These are phyloP conservation scores for Wickerhamiella infanticola DNA, from an alignment of 1,139 yeast genomes.

Conservation along the genomic window DNA sequence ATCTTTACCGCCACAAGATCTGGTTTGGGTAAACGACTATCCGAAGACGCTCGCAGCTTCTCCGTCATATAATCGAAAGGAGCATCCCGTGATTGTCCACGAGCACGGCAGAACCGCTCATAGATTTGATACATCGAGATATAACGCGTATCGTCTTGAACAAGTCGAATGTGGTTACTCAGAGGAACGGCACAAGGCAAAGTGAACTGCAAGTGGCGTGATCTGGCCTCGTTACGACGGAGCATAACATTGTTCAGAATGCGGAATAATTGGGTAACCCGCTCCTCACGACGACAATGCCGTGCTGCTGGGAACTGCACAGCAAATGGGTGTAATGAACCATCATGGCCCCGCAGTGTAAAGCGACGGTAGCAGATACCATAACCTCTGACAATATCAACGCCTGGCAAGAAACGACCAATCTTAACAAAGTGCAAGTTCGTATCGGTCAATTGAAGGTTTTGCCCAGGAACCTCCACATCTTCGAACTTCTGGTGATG, in stretches of 20 bases:
- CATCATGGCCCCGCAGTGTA: slow-evolving; percentile 87
- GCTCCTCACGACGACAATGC: slow-evolving; percentile 91
- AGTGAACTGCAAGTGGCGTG: slow-evolving; percentile 72
- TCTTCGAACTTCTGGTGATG: slow-evolving; percentile 98
- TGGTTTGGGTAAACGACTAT: slow-evolving; percentile 82
- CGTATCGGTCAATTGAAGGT: slow-evolving; percentile 55
- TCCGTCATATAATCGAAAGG: slow-evolving; percentile 79
- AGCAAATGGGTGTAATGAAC: slow-evolving; percentile 80
- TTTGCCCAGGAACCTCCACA: slow-evolving; percentile 95
- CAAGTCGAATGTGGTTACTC: slow-evolving; percentile 85
- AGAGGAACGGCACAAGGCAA: slow-evolving; percentile 87
- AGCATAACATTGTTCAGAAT: slow-evolving; percentile 69
- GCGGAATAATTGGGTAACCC: slow-evolving; percentile 81
- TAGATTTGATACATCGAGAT: slow-evolving; percentile 74
- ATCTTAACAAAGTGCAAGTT: slow-evolving; percentile 83
- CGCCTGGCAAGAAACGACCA: slow-evolving; percentile 78
- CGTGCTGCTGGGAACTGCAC: slow-evolving; percentile 97
- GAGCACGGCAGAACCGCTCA: slow-evolving; percentile 69
- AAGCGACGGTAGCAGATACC: slow-evolving; percentile 86
- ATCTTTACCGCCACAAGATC: slow-evolving; percentile 79
- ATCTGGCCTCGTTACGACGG: slow-evolving; percentile 73
- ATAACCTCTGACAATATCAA: slow-evolving; percentile 80
- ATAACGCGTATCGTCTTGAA: slow-evolving; percentile 68
- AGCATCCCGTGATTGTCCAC: slow-evolving; percentile 69
- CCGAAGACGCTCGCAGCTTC: slow-evolving; percentile 82